These are phyloP conservation scores for Fusarium tupiense DNA, from an alignment of 2,329 filamentous ascomycete genomes.

Conservation along the genomic window DNA sequence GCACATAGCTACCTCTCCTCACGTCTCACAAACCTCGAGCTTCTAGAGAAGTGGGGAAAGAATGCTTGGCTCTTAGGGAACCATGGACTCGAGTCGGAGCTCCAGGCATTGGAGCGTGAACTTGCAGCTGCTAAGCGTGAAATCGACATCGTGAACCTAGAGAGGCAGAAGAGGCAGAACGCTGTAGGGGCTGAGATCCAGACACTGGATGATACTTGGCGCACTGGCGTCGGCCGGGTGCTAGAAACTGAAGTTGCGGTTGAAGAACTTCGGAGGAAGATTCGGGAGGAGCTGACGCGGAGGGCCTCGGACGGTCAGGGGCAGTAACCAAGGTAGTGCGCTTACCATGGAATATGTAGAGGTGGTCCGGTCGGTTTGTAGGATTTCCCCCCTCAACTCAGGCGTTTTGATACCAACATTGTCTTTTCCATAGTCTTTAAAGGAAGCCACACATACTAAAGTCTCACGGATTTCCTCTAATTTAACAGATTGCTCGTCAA, in stretches of 20 bases:
- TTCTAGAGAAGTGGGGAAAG: constrained; percentile 85
- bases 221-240: constrained; percentile 77
- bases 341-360: background rate
- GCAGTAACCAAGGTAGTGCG: background rate
- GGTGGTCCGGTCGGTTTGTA: background rate
- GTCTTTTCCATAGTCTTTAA: background rate
- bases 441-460: background rate
- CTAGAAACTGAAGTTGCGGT: constrained; percentile 89
- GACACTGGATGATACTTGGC: constrained; percentile 82
- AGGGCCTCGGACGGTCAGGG: constrained; percentile 21
- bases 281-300: constrained; percentile 68
- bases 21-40: constrained; percentile 67
- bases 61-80: constrained; percentile 94
- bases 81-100: constrained; percentile 77
- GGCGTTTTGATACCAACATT: constrained; percentile 27
- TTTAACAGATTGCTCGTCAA: background rate
- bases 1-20: constrained; percentile 61
- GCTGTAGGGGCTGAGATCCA: constrained; percentile 77
- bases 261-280: constrained; percentile 74
- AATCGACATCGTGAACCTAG: constrained; percentile 77
- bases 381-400: background rate
- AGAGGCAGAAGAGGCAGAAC: constrained; percentile 76
- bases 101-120: constrained; percentile 75
- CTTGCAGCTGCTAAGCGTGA: constrained; percentile 73
- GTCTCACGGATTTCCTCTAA: background rate